Conservation (phyloP, 768 basidiomycete species). For the Rhizopogon rudus region DNA sequence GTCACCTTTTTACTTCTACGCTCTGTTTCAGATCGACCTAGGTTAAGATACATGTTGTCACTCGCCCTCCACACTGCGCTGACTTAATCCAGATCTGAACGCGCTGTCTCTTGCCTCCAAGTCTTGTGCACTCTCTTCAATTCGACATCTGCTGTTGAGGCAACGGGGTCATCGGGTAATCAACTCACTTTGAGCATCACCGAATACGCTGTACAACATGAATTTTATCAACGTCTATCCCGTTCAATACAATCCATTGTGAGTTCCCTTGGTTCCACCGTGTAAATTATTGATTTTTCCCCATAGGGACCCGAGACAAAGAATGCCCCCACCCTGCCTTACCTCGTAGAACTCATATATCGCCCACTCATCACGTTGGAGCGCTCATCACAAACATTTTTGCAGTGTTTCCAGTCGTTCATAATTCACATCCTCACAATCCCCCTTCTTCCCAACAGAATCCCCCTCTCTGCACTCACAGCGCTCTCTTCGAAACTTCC, state of each 20-base stretch:
- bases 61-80: neutral
- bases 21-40: slow-evolving; percentile 43
- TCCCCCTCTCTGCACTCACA: slow-evolving; percentile 58
- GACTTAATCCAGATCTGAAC: slow-evolving; percentile 36
- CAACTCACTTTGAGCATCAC: slow-evolving; percentile 31
- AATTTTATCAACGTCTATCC: slow-evolving; percentile 33
- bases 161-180: slow-evolving; percentile 25
- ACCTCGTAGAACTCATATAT: slow-evolving; percentile 22
- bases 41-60: slow-evolving; percentile 34
- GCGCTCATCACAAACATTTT: slow-evolving; percentile 28
- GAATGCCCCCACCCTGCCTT: slow-evolving; percentile 26
- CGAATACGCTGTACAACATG: slow-evolving; percentile 41
- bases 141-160: slow-evolving; percentile 2
- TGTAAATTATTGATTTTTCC: neutral
- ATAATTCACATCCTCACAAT: slow-evolving; percentile 60
- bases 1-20: slow-evolving; percentile 43
- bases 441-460: slow-evolving; percentile 73
- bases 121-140: slow-evolving; percentile 46
- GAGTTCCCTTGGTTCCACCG: slow-evolving; percentile 20
- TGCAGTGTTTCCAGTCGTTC: slow-evolving; percentile 34
- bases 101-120: slow-evolving; percentile 43
- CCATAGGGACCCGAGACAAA: slow-evolving; percentile 56
- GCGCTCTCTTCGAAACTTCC: slow-evolving; percentile 65
- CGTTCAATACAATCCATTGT: slow-evolving; percentile 36
- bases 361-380: slow-evolving; percentile 16